These are phyloP conservation scores for Chalara sp. DNA, from an alignment of 2,329 filamentous ascomycete genomes.

Conservation along the genomic window DNA sequence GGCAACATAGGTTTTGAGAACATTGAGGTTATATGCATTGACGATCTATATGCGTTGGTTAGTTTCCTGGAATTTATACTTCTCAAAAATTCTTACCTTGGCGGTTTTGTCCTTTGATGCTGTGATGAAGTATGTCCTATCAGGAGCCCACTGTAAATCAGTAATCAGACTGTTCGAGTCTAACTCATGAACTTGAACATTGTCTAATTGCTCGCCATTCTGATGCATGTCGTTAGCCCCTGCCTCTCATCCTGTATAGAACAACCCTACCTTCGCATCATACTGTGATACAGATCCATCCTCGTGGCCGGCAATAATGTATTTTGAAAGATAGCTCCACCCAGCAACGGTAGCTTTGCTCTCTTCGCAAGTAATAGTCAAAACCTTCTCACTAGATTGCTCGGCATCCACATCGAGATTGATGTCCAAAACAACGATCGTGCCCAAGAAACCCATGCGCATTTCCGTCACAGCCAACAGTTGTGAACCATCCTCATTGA, in stretches of 20 bases:
- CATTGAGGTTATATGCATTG: conserved; percentile 76
- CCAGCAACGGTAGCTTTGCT: conserved; percentile 97
- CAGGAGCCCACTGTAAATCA: conserved; percentile 89
- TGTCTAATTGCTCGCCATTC: conserved; percentile 76
- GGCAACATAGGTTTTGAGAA: conserved; percentile 85
- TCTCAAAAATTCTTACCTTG: conserved; percentile 50
- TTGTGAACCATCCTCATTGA: conserved; percentile 86
- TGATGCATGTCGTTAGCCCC: conserved; percentile 21
- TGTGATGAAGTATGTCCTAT: conserved; percentile 97
- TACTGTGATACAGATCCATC: conserved; percentile 89
- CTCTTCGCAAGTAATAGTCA: conserved; percentile 89
- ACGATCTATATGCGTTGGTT: conserved; percentile 51
- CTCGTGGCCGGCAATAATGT: conserved; percentile 96
- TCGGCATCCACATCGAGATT: conserved; percentile 73
- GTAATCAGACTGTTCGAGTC: conserved; percentile 58
- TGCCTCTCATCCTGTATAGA: no score
- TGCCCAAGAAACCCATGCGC: conserved; percentile 92
- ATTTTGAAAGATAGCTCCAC: conserved; percentile 90
- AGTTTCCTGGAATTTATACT: neutral
- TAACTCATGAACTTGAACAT: conserved; percentile 78
- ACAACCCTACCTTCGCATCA: conserved; percentile 67
- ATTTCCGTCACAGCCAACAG: conserved; percentile 95
- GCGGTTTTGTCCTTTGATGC: conserved; percentile 96
- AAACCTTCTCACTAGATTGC: conserved; percentile 73
- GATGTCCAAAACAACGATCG: conserved; percentile 90